Conservation (phyloP, 2,329 filamentous ascomycete species). For the Aspergillus intermedius region DNA sequence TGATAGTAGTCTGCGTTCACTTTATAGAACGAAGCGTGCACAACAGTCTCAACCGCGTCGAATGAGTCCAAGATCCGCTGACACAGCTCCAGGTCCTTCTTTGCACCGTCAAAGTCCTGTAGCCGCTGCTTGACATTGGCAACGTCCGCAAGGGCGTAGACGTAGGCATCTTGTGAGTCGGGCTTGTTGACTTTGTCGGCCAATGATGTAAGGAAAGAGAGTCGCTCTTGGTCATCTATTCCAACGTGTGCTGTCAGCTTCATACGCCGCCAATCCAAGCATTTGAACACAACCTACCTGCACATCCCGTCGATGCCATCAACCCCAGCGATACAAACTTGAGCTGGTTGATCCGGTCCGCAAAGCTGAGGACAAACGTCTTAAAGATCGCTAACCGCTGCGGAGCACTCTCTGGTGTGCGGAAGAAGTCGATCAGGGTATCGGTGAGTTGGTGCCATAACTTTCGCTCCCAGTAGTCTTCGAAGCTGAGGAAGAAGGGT, state of each 20-base stretch:
- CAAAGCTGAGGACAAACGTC: slow-evolving; percentile 90
- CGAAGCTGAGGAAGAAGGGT: slow-evolving; percentile 80
- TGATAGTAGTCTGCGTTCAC: slow-evolving; percentile 94
- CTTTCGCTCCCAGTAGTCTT: slow-evolving; percentile 97
- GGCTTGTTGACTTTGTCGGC: slow-evolving; percentile 85
- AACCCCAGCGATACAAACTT: slow-evolving; percentile 90
- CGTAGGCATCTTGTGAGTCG: slow-evolving; percentile 88
- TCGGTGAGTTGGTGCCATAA: slow-evolving; percentile 98
- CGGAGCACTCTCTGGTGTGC: slow-evolving; percentile 67
- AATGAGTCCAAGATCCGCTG: slow-evolving; percentile 85
- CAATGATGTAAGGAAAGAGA: slow-evolving; percentile 76
- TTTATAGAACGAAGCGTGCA: slow-evolving; percentile 94
- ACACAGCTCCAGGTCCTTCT: slow-evolving; percentile 78
- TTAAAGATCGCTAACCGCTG: slow-evolving; percentile 90
- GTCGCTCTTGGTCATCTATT: slow-evolving; percentile 78
- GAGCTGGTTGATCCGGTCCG: slow-evolving; percentile 97
- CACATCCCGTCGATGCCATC: slow-evolving; percentile 76
- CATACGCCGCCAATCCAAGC: neutral
- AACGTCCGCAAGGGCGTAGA: slow-evolving; percentile 86
- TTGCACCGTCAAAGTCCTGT: slow-evolving; percentile 70
- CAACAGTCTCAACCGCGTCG: slow-evolving; percentile 89
- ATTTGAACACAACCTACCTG: slow-evolving; percentile 17
- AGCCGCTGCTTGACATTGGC: slow-evolving; percentile 80
- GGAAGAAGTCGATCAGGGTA: slow-evolving; percentile 80
- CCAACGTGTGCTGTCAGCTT: slow-evolving; percentile 6